phyloP scores from a whole-genome alignment of 345 rosid species.

The Hibiscus mutabilis region DNA sequence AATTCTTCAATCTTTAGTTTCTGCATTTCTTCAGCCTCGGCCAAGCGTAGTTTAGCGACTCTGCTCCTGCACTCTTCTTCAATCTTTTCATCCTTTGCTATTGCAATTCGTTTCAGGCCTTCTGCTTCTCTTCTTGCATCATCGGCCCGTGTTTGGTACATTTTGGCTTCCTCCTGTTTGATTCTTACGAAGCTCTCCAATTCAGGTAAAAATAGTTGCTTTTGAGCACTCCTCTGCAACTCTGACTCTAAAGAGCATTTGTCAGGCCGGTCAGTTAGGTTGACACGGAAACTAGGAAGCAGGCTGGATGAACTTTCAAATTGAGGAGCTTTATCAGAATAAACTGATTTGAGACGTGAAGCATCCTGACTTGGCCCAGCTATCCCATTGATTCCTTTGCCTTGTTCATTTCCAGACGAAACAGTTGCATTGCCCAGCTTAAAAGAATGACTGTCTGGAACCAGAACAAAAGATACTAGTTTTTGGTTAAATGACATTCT shows the following conservation, averaged over 20 bases:
- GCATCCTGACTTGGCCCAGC: constrained; percentile 56
- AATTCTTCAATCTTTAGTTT: constrained; percentile 66
- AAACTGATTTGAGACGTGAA: constrained; percentile 47
- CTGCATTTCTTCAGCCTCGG: constrained; percentile 58
- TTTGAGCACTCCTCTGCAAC: constrained; percentile 32
- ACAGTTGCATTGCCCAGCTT: constrained; percentile 29
- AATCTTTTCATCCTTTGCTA: constrained; percentile 64
- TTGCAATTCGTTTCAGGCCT: constrained; percentile 71
- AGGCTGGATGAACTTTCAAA: constrained; percentile 47
- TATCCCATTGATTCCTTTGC: constrained; percentile 41
- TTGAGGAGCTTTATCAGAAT: constrained; percentile 50
- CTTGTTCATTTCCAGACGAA: constrained; percentile 42
- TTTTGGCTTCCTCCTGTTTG: constrained; percentile 81
- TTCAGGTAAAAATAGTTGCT: constrained; percentile 75
- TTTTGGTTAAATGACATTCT: background rate
- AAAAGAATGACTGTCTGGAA: background rate
- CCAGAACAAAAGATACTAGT: background rate
- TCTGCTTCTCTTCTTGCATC: constrained; percentile 88
- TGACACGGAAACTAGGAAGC: constrained; percentile 38
- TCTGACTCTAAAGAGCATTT: constrained; percentile 38
- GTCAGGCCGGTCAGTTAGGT: constrained; percentile 37
- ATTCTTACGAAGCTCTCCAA: constrained; percentile 80
- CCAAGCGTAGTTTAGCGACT: constrained; percentile 51
- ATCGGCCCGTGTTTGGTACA: constrained; percentile 88
- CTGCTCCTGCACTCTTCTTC: constrained; percentile 63